These are phyloP conservation scores for Rhizoctonia solani DNA, from an alignment of 1,284 basidiomycete species.

Conservation along the genomic window DNA sequence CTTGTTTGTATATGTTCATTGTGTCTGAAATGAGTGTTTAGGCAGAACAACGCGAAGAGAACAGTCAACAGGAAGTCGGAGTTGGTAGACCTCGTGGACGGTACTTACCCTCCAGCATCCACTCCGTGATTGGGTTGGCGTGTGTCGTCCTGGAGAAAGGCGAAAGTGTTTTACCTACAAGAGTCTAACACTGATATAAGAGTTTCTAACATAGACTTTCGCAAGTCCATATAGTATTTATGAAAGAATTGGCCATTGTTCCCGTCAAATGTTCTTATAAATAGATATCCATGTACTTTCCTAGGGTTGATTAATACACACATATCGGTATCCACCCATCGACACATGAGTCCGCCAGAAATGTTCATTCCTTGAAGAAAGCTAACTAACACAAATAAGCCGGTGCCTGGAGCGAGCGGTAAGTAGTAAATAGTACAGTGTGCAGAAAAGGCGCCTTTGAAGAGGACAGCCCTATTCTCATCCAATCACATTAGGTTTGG, in stretches of 20 bases:
- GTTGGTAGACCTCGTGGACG: constrained; percentile 13
- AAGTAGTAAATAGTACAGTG: not conserved
- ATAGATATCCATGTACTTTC: not conserved
- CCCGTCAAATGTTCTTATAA: no score
- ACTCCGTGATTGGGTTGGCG: constrained; percentile 22
- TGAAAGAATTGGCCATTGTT: no score
- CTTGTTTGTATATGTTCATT: constrained; percentile 43
- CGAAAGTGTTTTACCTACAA: constrained; percentile 19
- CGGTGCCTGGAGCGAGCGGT: not conserved
- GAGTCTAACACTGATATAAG: constrained; percentile 4
- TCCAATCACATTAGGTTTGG: constrained; percentile 67
- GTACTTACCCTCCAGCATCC: constrained; percentile 22
- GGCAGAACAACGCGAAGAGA: constrained; percentile 4
- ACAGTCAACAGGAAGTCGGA: constrained; percentile 2
- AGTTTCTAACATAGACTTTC: constrained; percentile 15
- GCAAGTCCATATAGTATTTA: no score
- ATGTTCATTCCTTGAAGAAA: not conserved
- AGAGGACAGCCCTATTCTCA: constrained; percentile 46
- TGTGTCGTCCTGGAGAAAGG: constrained; percentile 26
- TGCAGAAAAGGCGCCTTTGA: not conserved
- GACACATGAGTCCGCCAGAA: no score
- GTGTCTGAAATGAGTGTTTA: no score
- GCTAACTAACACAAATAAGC: not conserved
- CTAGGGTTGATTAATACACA: not conserved
- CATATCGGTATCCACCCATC: not conserved